Percentiles rank a stretch among this genome's conserved stretches.
phyloP scores from a whole-genome alignment of 2,329 filamentous ascomycete genomes.

The Rhexocercosporidium sp. region DNA sequence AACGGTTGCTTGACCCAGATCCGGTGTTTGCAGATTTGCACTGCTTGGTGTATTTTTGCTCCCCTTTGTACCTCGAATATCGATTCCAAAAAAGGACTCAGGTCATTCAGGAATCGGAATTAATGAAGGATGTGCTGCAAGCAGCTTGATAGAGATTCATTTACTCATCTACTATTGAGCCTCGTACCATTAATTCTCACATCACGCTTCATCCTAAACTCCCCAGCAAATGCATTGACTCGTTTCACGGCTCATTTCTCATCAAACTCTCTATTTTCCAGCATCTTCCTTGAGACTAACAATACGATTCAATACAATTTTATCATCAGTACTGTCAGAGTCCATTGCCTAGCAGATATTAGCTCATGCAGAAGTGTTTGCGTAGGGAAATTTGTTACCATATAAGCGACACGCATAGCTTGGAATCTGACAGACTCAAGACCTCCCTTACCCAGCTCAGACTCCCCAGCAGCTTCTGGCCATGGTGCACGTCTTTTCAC shows the following conservation, averaged over 20 bases:
- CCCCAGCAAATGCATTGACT: conserved; percentile 23
- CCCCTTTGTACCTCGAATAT: not conserved
- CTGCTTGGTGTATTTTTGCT: not conserved
- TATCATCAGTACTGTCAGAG: conserved; percentile 77
- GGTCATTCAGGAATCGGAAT: not conserved
- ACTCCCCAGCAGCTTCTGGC: conserved; percentile 76
- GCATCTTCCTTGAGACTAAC: conserved; percentile 88
- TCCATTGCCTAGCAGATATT: conserved; percentile 63
- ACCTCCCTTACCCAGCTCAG: conserved; percentile 62
- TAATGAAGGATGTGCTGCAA: not conserved
- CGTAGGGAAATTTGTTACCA: conserved; percentile 32
- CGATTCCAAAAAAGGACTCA: too few species aligned
- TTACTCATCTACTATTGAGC: conserved; percentile 12
- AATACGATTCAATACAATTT: conserved; percentile 87
- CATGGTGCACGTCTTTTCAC: conserved; percentile 76
- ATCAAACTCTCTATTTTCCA: conserved; percentile 56
- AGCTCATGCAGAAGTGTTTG: not conserved
- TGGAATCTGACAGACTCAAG: conserved; percentile 87
- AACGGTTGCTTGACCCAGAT: too few species aligned
- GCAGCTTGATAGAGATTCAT: not conserved
- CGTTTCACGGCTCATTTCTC: not conserved
- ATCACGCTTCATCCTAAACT: conserved; percentile 12
- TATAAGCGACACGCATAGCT: conserved; percentile 83
- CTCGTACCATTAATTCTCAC: not conserved
- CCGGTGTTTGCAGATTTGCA: not conserved